A percentile compares a stretch with the other conserved stretches of the same genome.
Conservation (phyloP, 1,284 basidiomycete species). For the Boletus chippewaensis region DNA sequence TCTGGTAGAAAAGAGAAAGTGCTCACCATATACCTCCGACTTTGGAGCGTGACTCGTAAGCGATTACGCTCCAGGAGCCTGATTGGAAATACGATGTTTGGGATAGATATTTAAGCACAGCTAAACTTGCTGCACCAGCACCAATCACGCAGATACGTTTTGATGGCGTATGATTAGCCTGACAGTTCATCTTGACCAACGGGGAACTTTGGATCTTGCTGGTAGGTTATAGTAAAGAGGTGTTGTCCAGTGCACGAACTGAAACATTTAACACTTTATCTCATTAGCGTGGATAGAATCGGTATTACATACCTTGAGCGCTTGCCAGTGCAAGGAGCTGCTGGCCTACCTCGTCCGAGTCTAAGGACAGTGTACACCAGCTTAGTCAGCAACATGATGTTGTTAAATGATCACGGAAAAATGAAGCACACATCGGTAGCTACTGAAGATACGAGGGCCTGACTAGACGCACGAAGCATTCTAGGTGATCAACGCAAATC, state of each 20-base stretch:
- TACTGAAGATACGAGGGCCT: neutral
- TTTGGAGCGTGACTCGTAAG: slow-evolving; percentile 56
- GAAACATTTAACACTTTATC: neutral
- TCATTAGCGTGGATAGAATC: neutral
- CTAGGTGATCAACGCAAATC: too few relatives aligned
- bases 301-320: neutral
- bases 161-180: slow-evolving; percentile 2
- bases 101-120: slow-evolving; percentile 54
- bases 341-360: too few relatives aligned
- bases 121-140: slow-evolving; percentile 62
- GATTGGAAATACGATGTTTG: slow-evolving; percentile 50
- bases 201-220: neutral
- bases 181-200: slow-evolving; percentile 9
- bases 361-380: neutral
- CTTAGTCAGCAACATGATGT: slow-evolving; percentile 2
- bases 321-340: neutral
- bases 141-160: slow-evolving; percentile 62
- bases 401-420: too few relatives aligned
- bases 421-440: neutral
- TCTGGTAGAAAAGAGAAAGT: neutral
- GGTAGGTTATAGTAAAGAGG: neutral
- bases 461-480: too few relatives aligned
- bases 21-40: slow-evolving; percentile 69
- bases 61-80: slow-evolving; percentile 50
- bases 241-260: neutral